Conservation (phyloP, 345 rosid genomes). For the Salix udensis region DNA sequence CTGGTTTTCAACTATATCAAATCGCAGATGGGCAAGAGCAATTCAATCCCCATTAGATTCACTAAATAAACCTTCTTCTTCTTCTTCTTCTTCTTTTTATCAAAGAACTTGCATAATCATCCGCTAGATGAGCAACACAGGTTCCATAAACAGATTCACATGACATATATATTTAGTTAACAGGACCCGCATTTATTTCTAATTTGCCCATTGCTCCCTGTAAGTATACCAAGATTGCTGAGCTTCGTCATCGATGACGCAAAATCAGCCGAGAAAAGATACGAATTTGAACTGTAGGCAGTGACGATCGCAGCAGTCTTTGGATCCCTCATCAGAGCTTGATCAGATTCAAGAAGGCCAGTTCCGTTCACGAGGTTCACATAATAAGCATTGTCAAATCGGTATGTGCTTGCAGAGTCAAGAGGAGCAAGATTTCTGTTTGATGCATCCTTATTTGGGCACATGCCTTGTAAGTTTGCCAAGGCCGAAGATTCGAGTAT, state of each 20-base stretch:
- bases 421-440: conserved; percentile 62
- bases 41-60: not conserved
- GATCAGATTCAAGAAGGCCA: conserved; percentile 75
- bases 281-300: conserved; percentile 46
- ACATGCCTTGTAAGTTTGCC: conserved; percentile 23
- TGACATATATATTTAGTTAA: conserved; percentile 29
- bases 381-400: conserved; percentile 71
- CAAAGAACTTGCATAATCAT: not conserved
- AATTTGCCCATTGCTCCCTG: conserved; percentile 59
- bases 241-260: conserved; percentile 70
- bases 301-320: conserved; percentile 49
- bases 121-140: not conserved
- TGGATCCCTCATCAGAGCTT: conserved; percentile 48
- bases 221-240: conserved; percentile 53
- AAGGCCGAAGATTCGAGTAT: conserved; percentile 43
- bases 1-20: too few species aligned
- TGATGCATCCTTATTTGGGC: conserved; percentile 60
- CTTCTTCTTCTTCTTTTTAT: too few species aligned
- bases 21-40: too few species aligned
- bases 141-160: not conserved
- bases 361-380: conserved; percentile 25
- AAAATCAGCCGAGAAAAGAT: conserved; percentile 53
- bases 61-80: not conserved
- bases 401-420: conserved; percentile 36
- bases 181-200: conserved; percentile 62